Evolutionary conservation across 75 land plant species (phyloP), one percentile per base, ranked within the genome.

Genomic region (Cupressus sempervirens): DNA sequence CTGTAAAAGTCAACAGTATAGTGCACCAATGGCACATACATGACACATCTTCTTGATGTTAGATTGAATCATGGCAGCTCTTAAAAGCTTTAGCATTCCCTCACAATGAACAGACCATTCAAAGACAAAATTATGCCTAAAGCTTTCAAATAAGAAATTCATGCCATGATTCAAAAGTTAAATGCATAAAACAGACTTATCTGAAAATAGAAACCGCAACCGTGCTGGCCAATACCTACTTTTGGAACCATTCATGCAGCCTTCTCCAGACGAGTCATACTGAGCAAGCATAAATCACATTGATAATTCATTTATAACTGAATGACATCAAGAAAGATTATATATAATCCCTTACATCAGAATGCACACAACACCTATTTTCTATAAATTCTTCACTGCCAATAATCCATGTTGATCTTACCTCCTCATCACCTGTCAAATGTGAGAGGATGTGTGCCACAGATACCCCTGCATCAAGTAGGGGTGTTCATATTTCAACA

Each of bases 371-470:
- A 62, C 67, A 62, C 67, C 67, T 62, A 23, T 62, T 62, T 62
- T 26, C n/a, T 62, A 62, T 62, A 20, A 20, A 62, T 62, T 26
- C 67, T 62, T 62, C n/a, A 62, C 29, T 62, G 67, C 67, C 67
- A 62, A 62, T 23, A 62, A 26, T 26, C 67, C n/a, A 26, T 26
- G 67, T 20, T 7, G 8, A 62, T 62, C n/a, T 62, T 62, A 62
- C 67, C 67, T 62, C 67, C 67, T 62, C 67, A 23, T 62, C 67
- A 62, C 67, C 67, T 62, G 67, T 62, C 67, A 62, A 62, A 62
- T 62, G 67, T 62, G 67, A 62, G 67, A 62, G 67, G 67, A 62
- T 62, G 67, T 62, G 67, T 62, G 67, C 67, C 67, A 62, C 67
- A 62, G 67, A 62, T 62, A 62, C 29, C 67, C 67, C 67, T 62